Evolutionary conservation across 257 asterid species (phyloP).

Genomic region (Nicotiana tomentosiformis): DNA sequence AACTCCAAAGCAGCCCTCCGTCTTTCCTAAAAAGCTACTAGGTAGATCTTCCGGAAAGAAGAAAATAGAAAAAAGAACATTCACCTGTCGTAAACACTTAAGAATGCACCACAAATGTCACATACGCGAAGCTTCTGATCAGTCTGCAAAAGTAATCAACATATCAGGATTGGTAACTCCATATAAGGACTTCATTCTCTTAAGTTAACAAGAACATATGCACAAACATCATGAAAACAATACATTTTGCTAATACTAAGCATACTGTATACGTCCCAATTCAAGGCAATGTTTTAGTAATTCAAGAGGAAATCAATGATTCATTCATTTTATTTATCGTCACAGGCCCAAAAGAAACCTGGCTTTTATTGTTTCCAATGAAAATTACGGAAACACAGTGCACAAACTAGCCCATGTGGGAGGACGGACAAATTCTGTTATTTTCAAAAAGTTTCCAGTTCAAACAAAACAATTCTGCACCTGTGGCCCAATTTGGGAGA

Average conservation of each 20-base stretch:
- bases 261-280: background rate
- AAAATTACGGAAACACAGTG: background rate
- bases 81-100: constrained; percentile 93
- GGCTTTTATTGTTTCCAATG: background rate
- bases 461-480: background rate
- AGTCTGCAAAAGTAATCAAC: constrained; percentile 48
- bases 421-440: background rate
- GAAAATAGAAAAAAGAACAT: constrained; percentile 8
- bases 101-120: constrained; percentile 96
- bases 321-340: background rate
- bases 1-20: constrained; percentile 34
- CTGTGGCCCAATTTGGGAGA: background rate
- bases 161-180: constrained; percentile 21
- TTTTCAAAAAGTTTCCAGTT: background rate
- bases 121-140: constrained; percentile 99
- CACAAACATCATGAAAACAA: background rate
- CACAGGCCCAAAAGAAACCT: background rate
- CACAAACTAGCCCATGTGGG: background rate
- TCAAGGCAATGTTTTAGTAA: background rate
- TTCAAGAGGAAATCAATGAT: background rate
- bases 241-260: background rate
- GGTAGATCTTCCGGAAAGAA: background rate
- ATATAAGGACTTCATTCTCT: background rate
- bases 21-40: constrained; percentile 24
- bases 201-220: background rate